phyloP scores from a whole-genome alignment of 2,329 filamentous ascomycete species.

The Ambrosiella cleistominuta region DNA sequence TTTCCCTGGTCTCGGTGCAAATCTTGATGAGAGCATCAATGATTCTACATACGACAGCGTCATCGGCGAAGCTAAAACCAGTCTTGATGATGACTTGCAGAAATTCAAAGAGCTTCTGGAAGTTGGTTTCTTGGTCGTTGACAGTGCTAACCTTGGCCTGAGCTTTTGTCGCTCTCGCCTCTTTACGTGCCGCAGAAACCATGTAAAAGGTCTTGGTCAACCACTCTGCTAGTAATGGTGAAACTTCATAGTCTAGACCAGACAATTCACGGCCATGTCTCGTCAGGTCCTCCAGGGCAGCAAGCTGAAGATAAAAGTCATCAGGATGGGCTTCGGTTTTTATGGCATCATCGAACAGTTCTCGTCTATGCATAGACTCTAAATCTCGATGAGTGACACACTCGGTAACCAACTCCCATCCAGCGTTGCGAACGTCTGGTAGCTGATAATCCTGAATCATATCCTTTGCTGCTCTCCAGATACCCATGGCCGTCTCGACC shows the following conservation, averaged over 20 bases:
- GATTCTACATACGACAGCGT: constrained; percentile 41
- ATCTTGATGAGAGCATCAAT: constrained; percentile 47
- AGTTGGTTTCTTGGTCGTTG: constrained; percentile 38
- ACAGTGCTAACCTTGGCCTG: constrained; percentile 5
- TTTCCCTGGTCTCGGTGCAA: constrained; percentile 47
- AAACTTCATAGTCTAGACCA: constrained; percentile 50
- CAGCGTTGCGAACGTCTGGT: constrained; percentile 35
- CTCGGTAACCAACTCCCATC: constrained; percentile 47
- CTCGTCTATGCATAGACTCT: constrained; percentile 48
- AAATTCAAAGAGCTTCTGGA: constrained; percentile 47
- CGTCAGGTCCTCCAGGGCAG: constrained; percentile 42
- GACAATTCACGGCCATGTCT: constrained; percentile 42
- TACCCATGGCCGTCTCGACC: constrained; percentile 39
- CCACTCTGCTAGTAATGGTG: constrained; percentile 45
- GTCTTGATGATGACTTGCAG: constrained; percentile 55
- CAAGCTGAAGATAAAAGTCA: constrained; percentile 50
- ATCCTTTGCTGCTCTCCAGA: constrained; percentile 50
- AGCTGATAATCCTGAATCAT: constrained; percentile 41
- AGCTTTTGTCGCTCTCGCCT: constrained; percentile 23
- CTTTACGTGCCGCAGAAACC: constrained; percentile 33
- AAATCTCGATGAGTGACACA: constrained; percentile 45
- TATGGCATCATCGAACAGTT: constrained; percentile 43
- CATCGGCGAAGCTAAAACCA: constrained; percentile 51
- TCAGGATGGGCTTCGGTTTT: constrained; percentile 37
- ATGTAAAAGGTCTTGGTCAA: constrained; percentile 37